Evolutionary conservation across 306 rosid genomes (phyloP).

Genomic region (Abrus pulchellus): DNA sequence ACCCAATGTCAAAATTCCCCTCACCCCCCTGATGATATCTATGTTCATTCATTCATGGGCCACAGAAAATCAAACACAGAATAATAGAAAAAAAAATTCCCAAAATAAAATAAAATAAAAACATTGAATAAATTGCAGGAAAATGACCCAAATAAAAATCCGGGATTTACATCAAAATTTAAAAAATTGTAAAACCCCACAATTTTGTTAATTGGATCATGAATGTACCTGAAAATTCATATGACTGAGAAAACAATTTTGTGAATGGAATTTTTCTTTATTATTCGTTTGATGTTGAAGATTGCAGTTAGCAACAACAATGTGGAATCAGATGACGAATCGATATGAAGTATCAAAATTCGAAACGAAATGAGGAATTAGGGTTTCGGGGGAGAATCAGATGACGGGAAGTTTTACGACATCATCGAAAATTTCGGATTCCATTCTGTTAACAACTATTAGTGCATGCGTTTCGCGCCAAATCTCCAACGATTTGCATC

Average conservation of each 20-base stretch:
- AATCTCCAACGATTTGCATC: background rate
- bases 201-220: background rate
- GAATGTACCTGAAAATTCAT: constrained; percentile 42
- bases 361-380: constrained; percentile 46
- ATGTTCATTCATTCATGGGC: background rate
- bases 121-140: background rate
- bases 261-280: background rate
- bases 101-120: background rate
- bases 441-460: constrained; percentile 42
- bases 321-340: background rate
- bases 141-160: background rate
- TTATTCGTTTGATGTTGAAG: background rate
- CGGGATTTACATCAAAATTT: background rate
- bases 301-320: background rate
- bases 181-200: background rate
- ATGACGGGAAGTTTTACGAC: constrained; percentile 51
- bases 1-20: background rate
- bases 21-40: background rate
- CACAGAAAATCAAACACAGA: background rate
- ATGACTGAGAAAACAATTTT: constrained; percentile 3
- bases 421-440: constrained; percentile 51
- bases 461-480: constrained; percentile 45
- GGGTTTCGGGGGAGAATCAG: constrained; percentile 51
- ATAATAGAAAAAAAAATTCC: background rate
- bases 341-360: background rate